Evolutionary conservation across 1,284 basidiomycete species (phyloP).

Genomic region (Papiliotrema fonsecae): DNA sequence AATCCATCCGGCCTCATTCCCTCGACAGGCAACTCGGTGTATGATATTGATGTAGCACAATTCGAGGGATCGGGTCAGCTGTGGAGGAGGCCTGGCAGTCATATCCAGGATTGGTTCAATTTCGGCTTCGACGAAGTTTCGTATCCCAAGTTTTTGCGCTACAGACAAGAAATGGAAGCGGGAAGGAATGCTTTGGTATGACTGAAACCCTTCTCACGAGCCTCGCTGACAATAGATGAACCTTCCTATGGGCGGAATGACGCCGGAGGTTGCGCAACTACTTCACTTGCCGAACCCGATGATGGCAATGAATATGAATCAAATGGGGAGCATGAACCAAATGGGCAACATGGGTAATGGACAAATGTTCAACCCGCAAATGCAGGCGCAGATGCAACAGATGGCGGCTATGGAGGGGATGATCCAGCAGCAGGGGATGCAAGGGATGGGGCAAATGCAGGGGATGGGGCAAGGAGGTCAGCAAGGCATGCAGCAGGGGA

Average conservation of each 20-base stretch:
- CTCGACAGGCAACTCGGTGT: slow-evolving; percentile 65
- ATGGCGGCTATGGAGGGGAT: slow-evolving; percentile 38
- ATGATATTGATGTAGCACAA: slow-evolving; percentile 78
- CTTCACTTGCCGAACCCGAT: slow-evolving; percentile 24
- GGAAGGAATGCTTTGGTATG: slow-evolving; percentile 48
- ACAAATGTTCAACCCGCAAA: slow-evolving; percentile 20
- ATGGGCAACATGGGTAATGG: slow-evolving; percentile 49
- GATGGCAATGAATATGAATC: slow-evolving; percentile 30
- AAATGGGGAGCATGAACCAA: slow-evolving; percentile 45
- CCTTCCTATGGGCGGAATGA: slow-evolving; percentile 28
- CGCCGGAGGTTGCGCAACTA: slow-evolving; percentile 32
- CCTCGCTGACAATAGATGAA: slow-evolving; percentile 19
- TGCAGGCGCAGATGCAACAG: slow-evolving; percentile 32
- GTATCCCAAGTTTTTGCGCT: slow-evolving; percentile 87
- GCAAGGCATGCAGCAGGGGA: neutral
- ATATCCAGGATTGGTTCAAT: slow-evolving; percentile 98
- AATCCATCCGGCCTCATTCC: slow-evolving; percentile 55
- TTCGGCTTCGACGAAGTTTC: slow-evolving; percentile 97
- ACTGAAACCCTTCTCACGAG: neutral
- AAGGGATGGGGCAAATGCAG: neutral
- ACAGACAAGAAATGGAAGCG: slow-evolving; percentile 72
- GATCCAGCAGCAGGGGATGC: slow-evolving; percentile 17
- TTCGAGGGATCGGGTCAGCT: slow-evolving; percentile 71
- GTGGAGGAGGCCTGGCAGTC: slow-evolving; percentile 88
- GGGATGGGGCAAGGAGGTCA: neutral